These are phyloP conservation scores for Boletus coccyginus DNA, from an alignment of 768 basidiomycete genomes.

Conservation along the genomic window DNA sequence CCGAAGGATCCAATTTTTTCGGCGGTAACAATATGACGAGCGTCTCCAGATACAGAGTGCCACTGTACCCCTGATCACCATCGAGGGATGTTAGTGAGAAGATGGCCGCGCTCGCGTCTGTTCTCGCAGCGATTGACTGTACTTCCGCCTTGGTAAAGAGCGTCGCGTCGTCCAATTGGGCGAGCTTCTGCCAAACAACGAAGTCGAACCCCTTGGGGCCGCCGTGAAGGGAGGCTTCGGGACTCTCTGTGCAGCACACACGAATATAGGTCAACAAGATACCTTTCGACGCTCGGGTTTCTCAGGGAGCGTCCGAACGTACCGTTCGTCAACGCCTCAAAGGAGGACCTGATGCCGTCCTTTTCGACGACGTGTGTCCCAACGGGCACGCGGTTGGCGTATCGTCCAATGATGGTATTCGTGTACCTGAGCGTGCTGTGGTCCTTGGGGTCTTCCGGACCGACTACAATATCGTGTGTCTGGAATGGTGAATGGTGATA, in stretches of 20 bases:
- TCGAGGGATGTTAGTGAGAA: constrained; percentile 58
- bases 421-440: constrained; percentile 65
- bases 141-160: constrained; percentile 61
- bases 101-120: constrained; percentile 40
- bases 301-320: background rate
- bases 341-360: constrained; percentile 46
- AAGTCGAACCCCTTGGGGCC: constrained; percentile 66
- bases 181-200: constrained; percentile 48
- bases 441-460: constrained; percentile 60
- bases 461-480: constrained; percentile 77
- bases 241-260: constrained; percentile 36
- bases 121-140: constrained; percentile 35
- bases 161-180: constrained; percentile 34
- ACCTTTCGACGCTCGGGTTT: background rate
- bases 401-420: constrained; percentile 71
- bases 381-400: constrained; percentile 70
- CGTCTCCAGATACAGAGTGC: constrained; percentile 57
- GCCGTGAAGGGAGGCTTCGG: constrained; percentile 67
- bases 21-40: constrained; percentile 48
- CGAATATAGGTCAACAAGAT: constrained; percentile 7
- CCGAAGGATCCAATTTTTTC: constrained; percentile 23
- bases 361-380: constrained; percentile 51
- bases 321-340: constrained; percentile 44
- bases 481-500: constrained; percentile 27
- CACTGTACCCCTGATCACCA: constrained; percentile 72